Conservation (phyloP, 257 asterid species). For the Asclepias syriaca region DNA sequence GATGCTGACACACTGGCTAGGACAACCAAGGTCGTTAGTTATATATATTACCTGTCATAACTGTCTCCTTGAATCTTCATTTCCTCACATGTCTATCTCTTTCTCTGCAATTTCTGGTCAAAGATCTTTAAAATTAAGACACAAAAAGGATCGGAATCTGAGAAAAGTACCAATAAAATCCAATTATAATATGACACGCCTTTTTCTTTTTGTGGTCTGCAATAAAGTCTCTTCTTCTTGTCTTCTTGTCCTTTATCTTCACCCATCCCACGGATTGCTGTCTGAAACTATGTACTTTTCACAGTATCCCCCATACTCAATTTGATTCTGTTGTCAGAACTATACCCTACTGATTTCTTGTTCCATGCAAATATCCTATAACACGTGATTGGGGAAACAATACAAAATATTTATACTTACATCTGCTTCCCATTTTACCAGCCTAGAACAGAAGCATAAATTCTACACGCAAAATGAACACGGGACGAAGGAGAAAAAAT, state of each 20-base stretch:
- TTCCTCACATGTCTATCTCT: slow-evolving; percentile 25
- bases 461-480: neutral
- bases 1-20: slow-evolving; percentile 17
- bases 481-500: too few relatives aligned
- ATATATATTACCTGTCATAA: neutral
- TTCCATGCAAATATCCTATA: neutral
- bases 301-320: neutral
- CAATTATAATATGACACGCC: slow-evolving; percentile 7
- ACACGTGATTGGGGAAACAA: neutral
- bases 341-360: too few relatives aligned
- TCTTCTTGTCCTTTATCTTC: slow-evolving; percentile 12
- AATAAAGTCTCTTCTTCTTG: slow-evolving; percentile 15
- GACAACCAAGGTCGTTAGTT: slow-evolving; percentile 5
- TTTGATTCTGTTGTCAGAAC: neutral
- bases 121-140: neutral
- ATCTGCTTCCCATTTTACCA: neutral
- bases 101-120: slow-evolving; percentile 4
- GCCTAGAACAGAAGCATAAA: neutral
- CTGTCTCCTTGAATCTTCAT: neutral
- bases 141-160: neutral
- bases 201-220: slow-evolving; percentile 13
- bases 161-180: slow-evolving; percentile 13
- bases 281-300: slow-evolving; percentile 24
- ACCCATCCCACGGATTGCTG: slow-evolving; percentile 29
- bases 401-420: neutral